Base-by-base conservation (phyloP, 2,329 filamentous ascomycete species). In the Penicillium decumbens region DNA sequence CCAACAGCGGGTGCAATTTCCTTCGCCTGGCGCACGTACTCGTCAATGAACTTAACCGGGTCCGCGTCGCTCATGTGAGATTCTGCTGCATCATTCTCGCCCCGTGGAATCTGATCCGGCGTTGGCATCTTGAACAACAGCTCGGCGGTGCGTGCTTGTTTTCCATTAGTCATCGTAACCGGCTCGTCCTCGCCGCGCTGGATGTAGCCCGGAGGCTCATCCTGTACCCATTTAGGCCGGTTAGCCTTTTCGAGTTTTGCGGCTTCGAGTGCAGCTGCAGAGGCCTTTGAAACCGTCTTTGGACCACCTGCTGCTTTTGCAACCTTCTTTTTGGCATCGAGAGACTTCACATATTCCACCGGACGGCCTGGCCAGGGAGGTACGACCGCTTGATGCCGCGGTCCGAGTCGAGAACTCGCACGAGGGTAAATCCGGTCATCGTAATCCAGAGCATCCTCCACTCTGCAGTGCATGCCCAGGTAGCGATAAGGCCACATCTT, bases 401-500 rank as follows among this genome's bases (percentile, higher is more conserved):
- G 89, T 6, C 93, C 93, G 32, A 97, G 77, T 32, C 93, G 86
- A 47, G 93, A 97, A 66, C 91, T 95, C 13, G 93, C 92, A 57
- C 93, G 86, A 7, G 93, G 93, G 65, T 97, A 97, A 57, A 98
- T 97, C 56, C 93, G 85, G 69, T 98, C 93, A 64, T 98, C 93
- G 66, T 95, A 95, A 68, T 98, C 93, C 27, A 98, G 77, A 0
- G 89, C 93, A 73, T 98, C 93, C 69, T 97, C 91, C 1, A 93
- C 87, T 58, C 90, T 88, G 72, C 91, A 96, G 72, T 98, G 93
- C 59, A 95, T 90, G 32, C 93, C 93, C 6, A 98, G 75, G 69
- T 98, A 98, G 53, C 93, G 83, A 75, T 93, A 97, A 2, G 90
- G 91, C 93, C 93, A 98, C 64, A 96, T 81, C 63, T 89, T 93